Evolutionary conservation across 2,329 filamentous ascomycete genomes (phyloP).

Genomic region (Trichoderma afroharzianum): DNA sequence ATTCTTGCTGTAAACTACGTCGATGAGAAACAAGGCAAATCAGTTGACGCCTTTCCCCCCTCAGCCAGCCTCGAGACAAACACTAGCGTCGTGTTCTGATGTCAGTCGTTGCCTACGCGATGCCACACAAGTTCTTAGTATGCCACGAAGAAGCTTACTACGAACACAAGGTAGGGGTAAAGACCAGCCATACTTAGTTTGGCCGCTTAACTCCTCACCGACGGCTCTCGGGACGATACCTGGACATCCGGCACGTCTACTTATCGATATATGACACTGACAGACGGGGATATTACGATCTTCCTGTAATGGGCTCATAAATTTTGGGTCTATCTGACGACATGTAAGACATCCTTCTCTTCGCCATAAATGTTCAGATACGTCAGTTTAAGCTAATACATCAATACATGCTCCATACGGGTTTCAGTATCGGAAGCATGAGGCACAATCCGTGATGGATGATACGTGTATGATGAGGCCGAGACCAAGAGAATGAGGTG

Average conservation of each 20-base stretch:
- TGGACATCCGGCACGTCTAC: not conserved
- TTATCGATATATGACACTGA: not conserved
- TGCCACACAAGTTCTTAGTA: not conserved
- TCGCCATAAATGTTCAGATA: not conserved
- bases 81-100: constrained; percentile 7
- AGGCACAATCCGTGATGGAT: not conserved
- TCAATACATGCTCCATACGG: not conserved
- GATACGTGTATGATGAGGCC: not conserved
- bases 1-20: not conserved
- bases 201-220: not conserved
- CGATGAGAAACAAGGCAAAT: not conserved
- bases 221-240: not conserved
- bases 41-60: not conserved
- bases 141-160: constrained; percentile 11
- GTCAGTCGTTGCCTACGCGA: not conserved
- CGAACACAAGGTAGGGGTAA: not conserved
- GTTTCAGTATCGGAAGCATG: not conserved
- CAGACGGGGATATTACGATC: not conserved
- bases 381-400: not conserved
- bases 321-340: not conserved
- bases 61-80: not conserved
- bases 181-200: not conserved
- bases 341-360: not conserved
- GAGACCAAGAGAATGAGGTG: not conserved
- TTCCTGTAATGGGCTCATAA: too few species aligned